phyloP scores from a whole-genome alignment of 352 stramenopile genomes.

The Blastocystis sp. region DNA sequence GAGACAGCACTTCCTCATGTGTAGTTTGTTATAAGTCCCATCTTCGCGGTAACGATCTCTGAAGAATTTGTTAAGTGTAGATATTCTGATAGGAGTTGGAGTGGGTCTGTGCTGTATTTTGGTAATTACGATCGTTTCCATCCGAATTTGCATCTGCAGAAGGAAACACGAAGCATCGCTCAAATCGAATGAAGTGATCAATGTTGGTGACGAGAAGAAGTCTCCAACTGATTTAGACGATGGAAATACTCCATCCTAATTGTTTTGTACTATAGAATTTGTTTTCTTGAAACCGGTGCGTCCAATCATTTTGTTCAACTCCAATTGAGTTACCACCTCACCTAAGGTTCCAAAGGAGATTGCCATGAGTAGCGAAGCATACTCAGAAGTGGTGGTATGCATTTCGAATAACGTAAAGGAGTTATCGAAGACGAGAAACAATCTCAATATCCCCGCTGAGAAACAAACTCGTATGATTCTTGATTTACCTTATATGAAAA shows the following conservation, averaged over 20 bases:
- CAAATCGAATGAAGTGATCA: background rate
- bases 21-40: slow-evolving; percentile 17
- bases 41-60: background rate
- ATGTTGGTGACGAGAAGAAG: background rate
- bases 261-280: background rate
- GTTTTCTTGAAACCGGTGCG: background rate
- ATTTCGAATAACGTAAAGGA: too few species aligned
- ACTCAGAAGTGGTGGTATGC: too few species aligned
- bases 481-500: too few species aligned
- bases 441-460: too few species aligned
- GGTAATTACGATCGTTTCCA: background rate
- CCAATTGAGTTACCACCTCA: background rate
- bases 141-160: background rate
- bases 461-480: too few species aligned
- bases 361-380: too few species aligned
- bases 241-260: background rate
- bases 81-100: background rate
- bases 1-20: background rate
- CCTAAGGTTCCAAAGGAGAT: background rate
- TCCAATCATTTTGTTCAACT: background rate
- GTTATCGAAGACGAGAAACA: too few species aligned
- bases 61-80: background rate
- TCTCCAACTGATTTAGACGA: background rate
- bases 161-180: background rate
- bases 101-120: background rate